Evolutionary conservation across 352 stramenopile genomes (phyloP).

Genomic region (Pythium oligandrum): DNA sequence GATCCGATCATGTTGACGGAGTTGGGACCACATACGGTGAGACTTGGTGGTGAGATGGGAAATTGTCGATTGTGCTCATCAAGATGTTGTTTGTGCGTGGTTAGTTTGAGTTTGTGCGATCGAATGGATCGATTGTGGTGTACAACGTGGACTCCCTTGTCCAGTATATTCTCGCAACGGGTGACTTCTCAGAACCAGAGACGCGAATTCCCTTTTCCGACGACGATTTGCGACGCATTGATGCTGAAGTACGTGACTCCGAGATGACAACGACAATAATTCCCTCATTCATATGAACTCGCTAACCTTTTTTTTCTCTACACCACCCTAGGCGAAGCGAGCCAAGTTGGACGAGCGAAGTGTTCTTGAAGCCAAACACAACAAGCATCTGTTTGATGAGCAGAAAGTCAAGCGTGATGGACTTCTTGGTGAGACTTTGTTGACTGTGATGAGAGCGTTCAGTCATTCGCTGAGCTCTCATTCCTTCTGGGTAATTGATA

Average conservation of each 20-base stretch:
- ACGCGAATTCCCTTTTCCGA: slow-evolving; percentile 86
- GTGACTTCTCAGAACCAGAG: slow-evolving; percentile 85
- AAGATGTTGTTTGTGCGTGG: slow-evolving; percentile 6
- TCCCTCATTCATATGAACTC: too few species aligned
- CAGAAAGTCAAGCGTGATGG: slow-evolving; percentile 80
- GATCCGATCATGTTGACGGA: slow-evolving; percentile 88
- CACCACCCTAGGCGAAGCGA: slow-evolving; percentile 37
- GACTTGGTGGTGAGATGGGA: slow-evolving; percentile 14
- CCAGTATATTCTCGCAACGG: slow-evolving; percentile 86
- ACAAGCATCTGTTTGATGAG: slow-evolving; percentile 75
- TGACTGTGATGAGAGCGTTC: neutral
- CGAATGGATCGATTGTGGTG: slow-evolving; percentile 76
- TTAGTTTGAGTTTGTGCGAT: slow-evolving; percentile 81
- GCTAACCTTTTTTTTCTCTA: too few species aligned
- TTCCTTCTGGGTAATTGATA: slow-evolving; percentile 6
- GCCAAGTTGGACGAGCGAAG: slow-evolving; percentile 61
- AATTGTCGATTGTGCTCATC: slow-evolving; percentile 1
- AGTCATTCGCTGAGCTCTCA: too few species aligned
- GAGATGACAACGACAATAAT: neutral
- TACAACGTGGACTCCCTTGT: slow-evolving; percentile 87
- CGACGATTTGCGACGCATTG: slow-evolving; percentile 69
- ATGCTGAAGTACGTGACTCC: slow-evolving; percentile 45
- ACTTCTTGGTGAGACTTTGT: slow-evolving; percentile 44
- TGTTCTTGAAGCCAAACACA: slow-evolving; percentile 67
- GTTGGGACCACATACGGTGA: slow-evolving; percentile 70